Evolutionary conservation across 164 flowering plant genomes (phyloP).

Genomic region (Dillenia turbinata): DNA sequence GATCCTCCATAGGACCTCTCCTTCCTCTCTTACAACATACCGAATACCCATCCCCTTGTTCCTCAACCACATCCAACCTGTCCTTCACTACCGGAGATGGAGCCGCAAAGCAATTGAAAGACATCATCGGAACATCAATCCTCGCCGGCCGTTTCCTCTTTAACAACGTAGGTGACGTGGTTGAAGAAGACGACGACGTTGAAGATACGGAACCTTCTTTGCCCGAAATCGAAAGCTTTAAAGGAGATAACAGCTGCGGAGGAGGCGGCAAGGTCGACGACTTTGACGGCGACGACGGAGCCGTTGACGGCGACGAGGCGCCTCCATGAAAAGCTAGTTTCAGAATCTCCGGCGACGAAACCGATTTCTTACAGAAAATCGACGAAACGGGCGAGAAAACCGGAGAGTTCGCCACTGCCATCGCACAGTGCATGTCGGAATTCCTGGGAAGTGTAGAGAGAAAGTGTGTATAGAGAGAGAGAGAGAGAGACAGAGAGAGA

Average conservation of each 20-base stretch:
- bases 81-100: slow-evolving; percentile 34
- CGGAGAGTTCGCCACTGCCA: slow-evolving; percentile 26
- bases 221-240: too few relatives aligned
- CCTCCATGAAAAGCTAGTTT: slow-evolving; percentile 10
- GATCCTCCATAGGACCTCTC: slow-evolving; percentile 47
- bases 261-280: not conserved
- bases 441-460: too few relatives aligned
- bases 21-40: slow-evolving; percentile 53
- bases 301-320: not conserved
- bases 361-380: slow-evolving; percentile 16
- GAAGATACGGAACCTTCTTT: not conserved
- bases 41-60: slow-evolving; percentile 38
- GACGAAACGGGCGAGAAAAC: slow-evolving; percentile 31
- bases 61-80: slow-evolving; percentile 42
- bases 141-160: not conserved
- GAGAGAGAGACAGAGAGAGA: too few relatives aligned
- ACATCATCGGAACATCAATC: not conserved
- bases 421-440: slow-evolving; percentile 22
- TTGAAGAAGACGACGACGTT: slow-evolving; percentile 4
- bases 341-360: slow-evolving; percentile 5
- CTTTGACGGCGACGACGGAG: slow-evolving; percentile 3
- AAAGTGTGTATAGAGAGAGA: too few relatives aligned
- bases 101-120: not conserved
- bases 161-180: slow-evolving; percentile 1
- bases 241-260: too few relatives aligned